Conservation (phyloP, 352 stramenopile species). For the Phytophthora litchii region DNA sequence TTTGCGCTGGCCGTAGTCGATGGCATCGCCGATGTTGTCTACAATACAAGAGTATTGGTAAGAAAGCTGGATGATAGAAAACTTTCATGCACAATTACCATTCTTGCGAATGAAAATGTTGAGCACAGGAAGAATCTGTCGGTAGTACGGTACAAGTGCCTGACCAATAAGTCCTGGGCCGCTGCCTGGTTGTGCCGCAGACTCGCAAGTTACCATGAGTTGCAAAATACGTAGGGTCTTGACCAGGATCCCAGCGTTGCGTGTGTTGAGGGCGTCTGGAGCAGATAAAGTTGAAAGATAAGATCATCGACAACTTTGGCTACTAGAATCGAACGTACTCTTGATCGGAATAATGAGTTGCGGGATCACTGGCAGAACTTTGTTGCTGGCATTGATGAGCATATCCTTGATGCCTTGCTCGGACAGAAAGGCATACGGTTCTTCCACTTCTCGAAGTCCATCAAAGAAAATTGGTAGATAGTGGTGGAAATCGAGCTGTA, state of each 20-base stretch:
- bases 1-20: conserved; percentile 97
- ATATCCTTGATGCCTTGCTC: conserved; percentile 98
- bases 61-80: conserved; percentile 1
- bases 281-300: conserved; percentile 1
- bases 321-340: conserved; percentile 51
- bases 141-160: conserved; percentile 97
- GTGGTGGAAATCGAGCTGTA: conserved; percentile 97
- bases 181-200: conserved; percentile 74
- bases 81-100: conserved; percentile 36
- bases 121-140: conserved; percentile 96
- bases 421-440: conserved; percentile 96
- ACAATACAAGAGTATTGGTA: not conserved
- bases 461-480: conserved; percentile 99
- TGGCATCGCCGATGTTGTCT: conserved; percentile 96
- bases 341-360: conserved; percentile 99
- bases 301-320: not conserved
- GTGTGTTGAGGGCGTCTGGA: conserved; percentile 92
- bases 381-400: conserved; percentile 94
- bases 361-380: conserved; percentile 96
- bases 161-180: conserved; percentile 92
- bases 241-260: conserved; percentile 93
- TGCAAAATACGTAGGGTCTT: conserved; percentile 98
- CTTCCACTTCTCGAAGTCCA: conserved; percentile 95
- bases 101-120: conserved; percentile 98
- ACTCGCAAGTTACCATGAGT: conserved; percentile 94